These are phyloP conservation scores for Exophiala sideris DNA, from an alignment of 2,329 filamentous ascomycete species.

Conservation along the genomic window DNA sequence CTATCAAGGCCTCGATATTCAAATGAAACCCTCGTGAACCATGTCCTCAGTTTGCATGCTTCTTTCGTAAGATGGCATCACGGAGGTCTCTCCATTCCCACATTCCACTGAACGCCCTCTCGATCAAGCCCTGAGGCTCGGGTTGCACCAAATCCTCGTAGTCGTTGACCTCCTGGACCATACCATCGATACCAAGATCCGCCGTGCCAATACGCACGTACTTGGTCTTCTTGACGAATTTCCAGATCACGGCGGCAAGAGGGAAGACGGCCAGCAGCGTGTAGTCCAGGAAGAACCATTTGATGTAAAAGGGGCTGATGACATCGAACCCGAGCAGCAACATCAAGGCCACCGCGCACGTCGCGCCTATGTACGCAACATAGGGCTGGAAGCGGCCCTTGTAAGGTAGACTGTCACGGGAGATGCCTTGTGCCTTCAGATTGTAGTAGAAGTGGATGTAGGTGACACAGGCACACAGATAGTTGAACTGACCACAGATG, in stretches of 20 bases:
- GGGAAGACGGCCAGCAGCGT: conserved; percentile 64
- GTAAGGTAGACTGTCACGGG: conserved; percentile 65
- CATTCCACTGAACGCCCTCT: background rate
- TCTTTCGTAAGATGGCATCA: background rate
- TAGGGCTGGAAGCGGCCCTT: conserved; percentile 64
- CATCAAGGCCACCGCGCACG: conserved; percentile 3
- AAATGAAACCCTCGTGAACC: too few relatives aligned
- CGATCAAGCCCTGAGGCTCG: background rate
- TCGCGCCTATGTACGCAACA: background rate
- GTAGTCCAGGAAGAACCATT: conserved; percentile 69
- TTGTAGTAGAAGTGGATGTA: conserved; percentile 70
- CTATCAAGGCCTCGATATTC: too few relatives aligned
- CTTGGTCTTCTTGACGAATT: conserved; percentile 60
- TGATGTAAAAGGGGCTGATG: conserved; percentile 61
- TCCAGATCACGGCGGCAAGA: conserved; percentile 64
- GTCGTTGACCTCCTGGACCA: conserved; percentile 31
- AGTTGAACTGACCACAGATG: conserved; percentile 33
- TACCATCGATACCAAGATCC: conserved; percentile 45
- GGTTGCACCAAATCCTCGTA: conserved; percentile 25
- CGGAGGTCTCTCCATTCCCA: background rate
- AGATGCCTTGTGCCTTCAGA: conserved; percentile 62
- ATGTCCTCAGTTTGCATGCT: background rate
- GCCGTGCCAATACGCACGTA: conserved; percentile 54
- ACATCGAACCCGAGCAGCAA: conserved; percentile 62
- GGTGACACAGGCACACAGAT: conserved; percentile 59